These are phyloP conservation scores for Metarhizium anisopliae DNA, from an alignment of 2,329 filamentous ascomycete genomes.

Conservation along the genomic window DNA sequence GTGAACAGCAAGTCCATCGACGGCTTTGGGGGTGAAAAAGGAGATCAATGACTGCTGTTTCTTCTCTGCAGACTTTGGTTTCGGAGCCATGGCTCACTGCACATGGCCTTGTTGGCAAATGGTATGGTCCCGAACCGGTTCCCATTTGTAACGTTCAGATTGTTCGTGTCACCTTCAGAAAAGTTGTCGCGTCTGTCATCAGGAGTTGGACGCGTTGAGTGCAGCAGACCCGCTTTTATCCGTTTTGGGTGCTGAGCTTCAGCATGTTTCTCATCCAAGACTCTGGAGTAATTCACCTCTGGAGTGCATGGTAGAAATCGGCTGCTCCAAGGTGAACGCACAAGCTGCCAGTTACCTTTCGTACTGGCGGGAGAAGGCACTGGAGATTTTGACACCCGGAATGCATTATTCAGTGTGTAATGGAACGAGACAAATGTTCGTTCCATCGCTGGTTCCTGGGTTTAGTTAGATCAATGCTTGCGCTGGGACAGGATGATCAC, in stretches of 20 bases:
- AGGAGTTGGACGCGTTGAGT: not conserved
- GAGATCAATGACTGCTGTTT: conserved; percentile 78
- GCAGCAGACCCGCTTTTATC: not conserved
- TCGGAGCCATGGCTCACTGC: conserved; percentile 22
- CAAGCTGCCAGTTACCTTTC: no score
- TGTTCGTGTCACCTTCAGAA: not conserved
- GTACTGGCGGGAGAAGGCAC: no score
- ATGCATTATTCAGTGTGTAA: no score
- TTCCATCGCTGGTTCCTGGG: no score
- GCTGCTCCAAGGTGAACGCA: no score
- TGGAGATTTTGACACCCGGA: no score
- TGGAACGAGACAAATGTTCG: no score
- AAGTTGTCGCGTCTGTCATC: not conserved
- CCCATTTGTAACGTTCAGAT: not conserved
- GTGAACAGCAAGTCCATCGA: conserved; percentile 34
- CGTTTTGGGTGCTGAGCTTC: not conserved
- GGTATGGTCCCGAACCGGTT: not conserved
- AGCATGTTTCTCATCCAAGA: no score
- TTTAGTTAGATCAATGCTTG: no score
- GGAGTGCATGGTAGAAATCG: no score
- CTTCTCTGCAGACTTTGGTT: conserved; percentile 34
- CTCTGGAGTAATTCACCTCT: no score
- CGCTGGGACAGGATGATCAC: no score
- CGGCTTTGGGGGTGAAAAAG: conserved; percentile 64
- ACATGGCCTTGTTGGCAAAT: not conserved